phyloP scores from a whole-genome alignment of 495 filamentous ascomycete species.

The Hyaloscypha finlandica region DNA sequence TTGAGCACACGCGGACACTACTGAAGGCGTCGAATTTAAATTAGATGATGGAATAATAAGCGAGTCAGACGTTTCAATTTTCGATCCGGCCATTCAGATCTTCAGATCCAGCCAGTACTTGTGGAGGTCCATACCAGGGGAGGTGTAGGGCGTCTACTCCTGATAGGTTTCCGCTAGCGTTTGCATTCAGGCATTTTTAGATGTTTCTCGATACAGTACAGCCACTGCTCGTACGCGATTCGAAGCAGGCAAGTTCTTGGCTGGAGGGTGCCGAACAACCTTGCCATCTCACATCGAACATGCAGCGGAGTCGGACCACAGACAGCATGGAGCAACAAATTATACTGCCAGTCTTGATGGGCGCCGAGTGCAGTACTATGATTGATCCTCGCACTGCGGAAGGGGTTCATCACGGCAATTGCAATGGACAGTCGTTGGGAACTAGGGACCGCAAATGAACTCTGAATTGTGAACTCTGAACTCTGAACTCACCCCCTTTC shows the following conservation, averaged over 20 bases:
- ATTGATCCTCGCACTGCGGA: neutral
- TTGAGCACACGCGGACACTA: neutral
- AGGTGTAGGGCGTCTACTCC: constrained; percentile 24
- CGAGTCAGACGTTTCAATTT: neutral
- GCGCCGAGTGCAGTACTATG: neutral
- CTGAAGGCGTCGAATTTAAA: neutral
- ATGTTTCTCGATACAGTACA: constrained; percentile 10
- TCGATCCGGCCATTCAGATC: constrained; percentile 15
- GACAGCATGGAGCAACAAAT: neutral
- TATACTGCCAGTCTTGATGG: neutral
- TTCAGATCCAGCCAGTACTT: neutral
- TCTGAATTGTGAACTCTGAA: neutral
- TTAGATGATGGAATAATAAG: neutral
- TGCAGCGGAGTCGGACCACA: neutral
- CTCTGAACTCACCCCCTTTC: neutral
- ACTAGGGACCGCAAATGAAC: too few relatives aligned
- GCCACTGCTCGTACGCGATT: neutral
- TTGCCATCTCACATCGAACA: neutral
- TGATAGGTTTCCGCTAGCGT: constrained; percentile 22
- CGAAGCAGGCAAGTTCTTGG: neutral
- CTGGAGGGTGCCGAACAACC: neutral
- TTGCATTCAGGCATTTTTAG: constrained; percentile 12
- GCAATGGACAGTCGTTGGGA: neutral
- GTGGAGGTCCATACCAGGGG: neutral
- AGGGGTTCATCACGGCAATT: constrained; percentile 3